Conservation (phyloP, 441 rosid genomes). For the Macaranga tanarius region DNA sequence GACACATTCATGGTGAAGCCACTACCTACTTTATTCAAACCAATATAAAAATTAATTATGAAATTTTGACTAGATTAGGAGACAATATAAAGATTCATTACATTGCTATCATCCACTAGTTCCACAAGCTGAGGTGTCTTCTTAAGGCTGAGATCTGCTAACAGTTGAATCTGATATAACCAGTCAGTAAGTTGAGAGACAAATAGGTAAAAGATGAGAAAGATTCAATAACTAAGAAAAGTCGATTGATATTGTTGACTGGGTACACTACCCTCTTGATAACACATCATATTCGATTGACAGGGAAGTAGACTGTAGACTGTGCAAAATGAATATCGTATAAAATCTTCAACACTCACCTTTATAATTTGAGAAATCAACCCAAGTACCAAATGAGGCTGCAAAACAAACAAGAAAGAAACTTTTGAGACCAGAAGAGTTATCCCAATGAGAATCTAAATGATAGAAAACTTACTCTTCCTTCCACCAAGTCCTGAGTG, state of each 20-base stretch:
- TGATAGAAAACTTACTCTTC: slow-evolving; percentile 65
- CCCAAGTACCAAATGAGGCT: slow-evolving; percentile 97
- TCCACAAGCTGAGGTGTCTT: slow-evolving; percentile 96
- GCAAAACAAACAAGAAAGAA: slow-evolving; percentile 26
- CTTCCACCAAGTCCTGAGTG: slow-evolving; percentile 92
- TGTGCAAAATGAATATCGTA: background rate
- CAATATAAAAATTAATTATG: background rate
- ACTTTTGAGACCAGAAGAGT: slow-evolving; percentile 10
- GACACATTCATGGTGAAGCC: slow-evolving; percentile 12
- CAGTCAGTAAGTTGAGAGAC: slow-evolving; percentile 24
- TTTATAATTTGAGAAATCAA: slow-evolving; percentile 96
- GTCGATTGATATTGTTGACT: background rate
- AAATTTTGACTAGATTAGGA: background rate
- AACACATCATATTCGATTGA: background rate
- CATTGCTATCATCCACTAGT: slow-evolving; percentile 87
- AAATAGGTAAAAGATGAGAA: slow-evolving; percentile 11
- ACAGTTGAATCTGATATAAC: slow-evolving; percentile 75
- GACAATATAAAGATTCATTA: slow-evolving; percentile 27
- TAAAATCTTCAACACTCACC: slow-evolving; percentile 42
- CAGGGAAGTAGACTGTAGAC: background rate
- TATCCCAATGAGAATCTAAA: slow-evolving; percentile 22
- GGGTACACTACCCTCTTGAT: background rate
- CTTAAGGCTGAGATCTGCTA: slow-evolving; percentile 93
- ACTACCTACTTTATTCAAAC: background rate
- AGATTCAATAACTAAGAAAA: slow-evolving; percentile 15